phyloP scores from a whole-genome alignment of 768 basidiomycete genomes.

The Chalciporus pseudorubinellus region DNA sequence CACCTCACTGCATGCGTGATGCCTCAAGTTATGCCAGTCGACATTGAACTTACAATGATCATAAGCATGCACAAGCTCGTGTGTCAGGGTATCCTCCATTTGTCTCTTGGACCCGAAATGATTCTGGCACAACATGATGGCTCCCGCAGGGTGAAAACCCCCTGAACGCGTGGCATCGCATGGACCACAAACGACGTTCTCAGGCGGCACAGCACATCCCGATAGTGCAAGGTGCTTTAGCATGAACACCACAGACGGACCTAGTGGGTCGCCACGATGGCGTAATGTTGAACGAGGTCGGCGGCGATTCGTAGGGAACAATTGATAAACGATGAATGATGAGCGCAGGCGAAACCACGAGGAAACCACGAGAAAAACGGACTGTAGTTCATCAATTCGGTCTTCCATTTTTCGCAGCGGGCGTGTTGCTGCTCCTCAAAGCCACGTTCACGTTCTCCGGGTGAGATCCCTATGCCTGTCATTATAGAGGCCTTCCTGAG shows the following conservation, averaged over 20 bases:
- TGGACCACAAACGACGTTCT: conserved; percentile 80
- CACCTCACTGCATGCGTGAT: conserved; percentile 98
- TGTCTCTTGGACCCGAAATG: conserved; percentile 78
- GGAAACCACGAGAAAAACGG: conserved; percentile 30
- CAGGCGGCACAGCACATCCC: conserved; percentile 66
- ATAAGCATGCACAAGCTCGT: conserved; percentile 94
- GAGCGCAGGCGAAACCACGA: conserved; percentile 12
- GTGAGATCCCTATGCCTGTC: conserved; percentile 50
- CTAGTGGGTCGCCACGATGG: conserved; percentile 37
- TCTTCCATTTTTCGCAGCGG: conserved; percentile 68
- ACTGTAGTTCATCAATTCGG: conserved; percentile 69
- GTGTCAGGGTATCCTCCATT: conserved; percentile 90
- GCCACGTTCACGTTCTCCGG: conserved; percentile 40
- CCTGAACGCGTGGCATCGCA: conserved; percentile 76
- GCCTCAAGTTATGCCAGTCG: conserved; percentile 84
- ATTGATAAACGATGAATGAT: background rate
- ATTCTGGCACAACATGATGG: conserved; percentile 83
- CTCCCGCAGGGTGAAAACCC: conserved; percentile 81
- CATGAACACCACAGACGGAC: conserved; percentile 88
- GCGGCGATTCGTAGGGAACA: conserved; percentile 11
- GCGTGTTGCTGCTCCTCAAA: conserved; percentile 38
- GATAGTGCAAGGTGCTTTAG: conserved; percentile 80
- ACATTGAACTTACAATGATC: conserved; percentile 95
- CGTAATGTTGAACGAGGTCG: conserved; percentile 2
- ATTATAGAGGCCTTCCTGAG: conserved; percentile 44